Evolutionary conservation across 2,329 filamentous ascomycete genomes (phyloP), one percentile per base, ranked within the genome.

Genomic region (Coleophoma cylindrospora): DNA sequence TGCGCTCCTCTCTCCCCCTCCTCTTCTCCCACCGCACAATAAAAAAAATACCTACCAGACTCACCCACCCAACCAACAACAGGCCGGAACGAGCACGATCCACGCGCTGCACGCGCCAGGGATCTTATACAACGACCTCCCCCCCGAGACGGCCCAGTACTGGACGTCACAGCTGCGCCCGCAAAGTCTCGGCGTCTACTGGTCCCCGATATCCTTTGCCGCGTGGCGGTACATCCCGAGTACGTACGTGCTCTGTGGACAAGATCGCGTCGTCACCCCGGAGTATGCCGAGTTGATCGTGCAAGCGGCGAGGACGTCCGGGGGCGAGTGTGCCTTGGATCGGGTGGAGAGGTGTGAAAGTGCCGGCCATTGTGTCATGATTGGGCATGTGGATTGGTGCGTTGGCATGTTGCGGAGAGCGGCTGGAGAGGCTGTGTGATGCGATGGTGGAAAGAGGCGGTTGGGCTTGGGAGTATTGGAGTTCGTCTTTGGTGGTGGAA

Each of bases 71-170:
- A 19, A 19, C 19, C 19, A 19, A 7, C 27, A 7, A 10, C 27
- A 57, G 65, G 63, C 8, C 55, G 69, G 56, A 51, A 67, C 48
- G 61, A 64, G 40, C 52, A 58, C 47, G 59, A 66, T 17, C 65
- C 64, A 15, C 62, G 68, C 40, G 40, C 44, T n/a, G 66, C 66
- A 65, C 55, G 60, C 15, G 50, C 62, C 21, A 61, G 65, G 48
- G 54, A 53, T 71, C 3, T 72, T 74, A 54, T 74, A 74, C 54
- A 70, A 73, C 54, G 72, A 74, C 53, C 41, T 74, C 9, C 60
- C 70, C 1, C 54, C 45, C 2, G 63, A 66, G 3, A 70, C 74
- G 49, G 68, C 62, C 5, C 60, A 68, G 21, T 67, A 67, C 48
- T 71, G 68, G 67, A 62, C 67, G 2, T 64, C 64, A 0, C 65